Base-by-base conservation (phyloP, 768 basidiomycete species). In the Tulasnella sp. region DNA sequence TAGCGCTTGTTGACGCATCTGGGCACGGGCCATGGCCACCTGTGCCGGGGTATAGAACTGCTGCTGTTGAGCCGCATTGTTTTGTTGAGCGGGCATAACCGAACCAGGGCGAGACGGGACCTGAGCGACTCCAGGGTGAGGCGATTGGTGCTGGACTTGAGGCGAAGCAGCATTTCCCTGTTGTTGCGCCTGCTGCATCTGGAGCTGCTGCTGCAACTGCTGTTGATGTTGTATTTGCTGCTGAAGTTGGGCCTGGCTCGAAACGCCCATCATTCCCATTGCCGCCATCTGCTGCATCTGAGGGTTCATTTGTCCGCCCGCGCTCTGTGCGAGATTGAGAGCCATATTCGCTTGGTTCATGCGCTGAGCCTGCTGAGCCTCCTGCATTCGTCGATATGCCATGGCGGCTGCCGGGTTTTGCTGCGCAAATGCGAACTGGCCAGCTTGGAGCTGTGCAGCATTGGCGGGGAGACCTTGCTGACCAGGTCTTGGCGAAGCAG, bases 121-220 rank as follows among this genome's bases (percentile, higher is more conserved):
- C 58, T 77, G 76, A 2, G 76, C 58, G 14, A 56, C 56, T 21
- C 58, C 48, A 39, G 76, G 48, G 42, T 77, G 76, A 16, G 76
- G 76, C 1, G 76, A 77, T 31, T 68, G 76, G 36, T 56, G 58
- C n/a, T 39, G 48, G 31, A 68, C 68, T 38, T 77, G 76, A 21
- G 76, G 76, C 27, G 76, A 77, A 40, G 81, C 68, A 39, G 42
- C 56, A 48, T 56, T 42, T 42, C 46, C 75, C 38, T 56, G 73
- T 40, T 74, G 74, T 18, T 6, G 38, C 14, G 24, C 38, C 74
- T 75, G 75, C 71, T 78, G 78, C 31, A 31, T 36, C 38, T 79
- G 72, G 19, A 48, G 1, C 18, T 75, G 74, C 8, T 48, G 80
- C 19, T 58, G 76, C 24, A 81, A 78, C n/a, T 84, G 86, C 48